A percentile compares a stretch with the other conserved stretches of the same genome.
phyloP scores from a whole-genome alignment of 768 basidiomycete species.

The Saitozyma sp. region DNA sequence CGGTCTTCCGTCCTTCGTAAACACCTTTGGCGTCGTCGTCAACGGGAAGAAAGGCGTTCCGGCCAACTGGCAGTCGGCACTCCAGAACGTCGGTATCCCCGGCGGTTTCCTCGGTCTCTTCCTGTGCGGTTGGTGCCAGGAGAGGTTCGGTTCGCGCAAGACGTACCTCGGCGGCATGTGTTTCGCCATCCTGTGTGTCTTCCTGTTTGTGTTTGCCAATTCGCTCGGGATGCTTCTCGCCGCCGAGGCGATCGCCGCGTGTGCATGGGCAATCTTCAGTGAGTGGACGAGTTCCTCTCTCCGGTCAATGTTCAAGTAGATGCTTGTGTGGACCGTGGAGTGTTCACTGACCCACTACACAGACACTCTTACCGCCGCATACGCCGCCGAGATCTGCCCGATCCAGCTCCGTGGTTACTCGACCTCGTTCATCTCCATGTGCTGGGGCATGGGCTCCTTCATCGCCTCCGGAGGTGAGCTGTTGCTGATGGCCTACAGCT shows the following conservation, averaged over 20 bases:
- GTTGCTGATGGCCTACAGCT: slow-evolving; percentile 25
- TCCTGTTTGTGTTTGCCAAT: slow-evolving; percentile 18
- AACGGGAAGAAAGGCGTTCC: slow-evolving; percentile 25
- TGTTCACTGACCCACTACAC: slow-evolving; percentile 5
- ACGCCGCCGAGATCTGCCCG: slow-evolving; percentile 45
- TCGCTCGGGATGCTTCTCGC: slow-evolving; percentile 17
- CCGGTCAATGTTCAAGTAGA: neutral
- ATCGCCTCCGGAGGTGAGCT: slow-evolving; percentile 24
- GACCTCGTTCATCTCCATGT: slow-evolving; percentile 47
- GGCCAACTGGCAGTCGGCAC: slow-evolving; percentile 41
- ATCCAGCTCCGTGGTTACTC: slow-evolving; percentile 46
- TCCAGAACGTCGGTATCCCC: slow-evolving; percentile 34
- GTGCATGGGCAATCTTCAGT: slow-evolving; percentile 16
- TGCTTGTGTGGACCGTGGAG: neutral
- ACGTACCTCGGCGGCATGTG: slow-evolving; percentile 23
- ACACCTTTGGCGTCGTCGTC: slow-evolving; percentile 13
- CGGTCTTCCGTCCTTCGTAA: slow-evolving; percentile 16
- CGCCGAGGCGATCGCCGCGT: slow-evolving; percentile 11
- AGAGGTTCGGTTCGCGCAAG: slow-evolving; percentile 21
- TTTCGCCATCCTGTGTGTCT: slow-evolving; percentile 10
- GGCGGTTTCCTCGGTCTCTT: slow-evolving; percentile 35
- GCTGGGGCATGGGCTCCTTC: slow-evolving; percentile 39
- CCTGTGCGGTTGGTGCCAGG: slow-evolving; percentile 18
- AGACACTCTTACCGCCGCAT: slow-evolving; percentile 33
- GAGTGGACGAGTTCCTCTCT: neutral